Percentiles rank a stretch among this genome's conserved stretches.
phyloP scores from a whole-genome alignment of 192 early-diverging fungal genomes.

The Chytriomyces sp. region DNA sequence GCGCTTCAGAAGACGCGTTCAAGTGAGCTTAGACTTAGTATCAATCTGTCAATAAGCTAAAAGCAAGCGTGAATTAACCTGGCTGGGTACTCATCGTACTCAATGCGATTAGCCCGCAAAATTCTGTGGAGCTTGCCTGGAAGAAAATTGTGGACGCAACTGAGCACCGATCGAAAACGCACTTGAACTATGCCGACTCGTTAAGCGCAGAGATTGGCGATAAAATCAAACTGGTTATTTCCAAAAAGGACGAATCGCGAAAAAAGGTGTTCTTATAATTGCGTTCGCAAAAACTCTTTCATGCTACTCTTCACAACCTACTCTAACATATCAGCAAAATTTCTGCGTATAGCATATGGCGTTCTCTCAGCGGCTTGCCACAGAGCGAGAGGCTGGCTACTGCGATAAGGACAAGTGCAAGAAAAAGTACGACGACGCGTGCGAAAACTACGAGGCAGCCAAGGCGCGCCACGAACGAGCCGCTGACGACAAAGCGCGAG shows the following conservation, averaged over 20 bases:
- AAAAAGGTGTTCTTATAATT: constrained; percentile 62
- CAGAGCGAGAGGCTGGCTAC: constrained; percentile 65
- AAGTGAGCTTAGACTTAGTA: no score
- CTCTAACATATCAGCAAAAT: constrained; percentile 2
- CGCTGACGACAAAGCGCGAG: constrained; percentile 64
- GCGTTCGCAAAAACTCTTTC: not conserved
- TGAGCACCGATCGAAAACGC: constrained; percentile 54
- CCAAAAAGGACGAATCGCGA: constrained; percentile 68
- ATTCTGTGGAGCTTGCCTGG: constrained; percentile 68
- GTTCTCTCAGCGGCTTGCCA: constrained; percentile 65
- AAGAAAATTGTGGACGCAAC: constrained; percentile 61
- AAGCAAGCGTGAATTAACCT: no score
- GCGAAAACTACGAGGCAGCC: constrained; percentile 65
- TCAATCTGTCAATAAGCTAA: no score
- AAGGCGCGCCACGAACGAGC: constrained; percentile 62
- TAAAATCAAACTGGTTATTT: constrained; percentile 55
- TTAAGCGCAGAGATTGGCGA: constrained; percentile 59
- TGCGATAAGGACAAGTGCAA: constrained; percentile 68
- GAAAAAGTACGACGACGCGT: constrained; percentile 68
- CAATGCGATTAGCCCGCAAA: constrained; percentile 30
- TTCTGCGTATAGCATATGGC: constrained; percentile 57
- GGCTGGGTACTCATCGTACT: no score
- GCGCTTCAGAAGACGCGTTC: no score
- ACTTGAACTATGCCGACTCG: constrained; percentile 57
- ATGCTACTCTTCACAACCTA: not conserved